Evolutionary conservation across 768 basidiomycete genomes (phyloP).

Genomic region (Hemileccinum rubropunctum): DNA sequence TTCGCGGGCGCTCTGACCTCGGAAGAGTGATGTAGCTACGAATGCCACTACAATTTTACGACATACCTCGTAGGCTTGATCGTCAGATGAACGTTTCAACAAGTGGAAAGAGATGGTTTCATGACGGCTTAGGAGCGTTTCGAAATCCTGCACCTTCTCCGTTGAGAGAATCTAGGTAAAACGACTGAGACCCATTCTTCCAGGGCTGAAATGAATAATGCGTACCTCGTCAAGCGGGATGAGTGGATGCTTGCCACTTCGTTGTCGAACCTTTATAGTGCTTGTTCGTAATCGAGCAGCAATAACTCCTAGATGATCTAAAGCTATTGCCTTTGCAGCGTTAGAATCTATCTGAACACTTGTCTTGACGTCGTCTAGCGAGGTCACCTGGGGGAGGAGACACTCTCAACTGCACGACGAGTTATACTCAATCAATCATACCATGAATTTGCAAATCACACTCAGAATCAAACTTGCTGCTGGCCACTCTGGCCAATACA

Average conservation of each 20-base stretch:
- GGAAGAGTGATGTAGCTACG: neutral
- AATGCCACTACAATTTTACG: neutral
- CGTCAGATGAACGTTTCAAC: slow-evolving; percentile 67
- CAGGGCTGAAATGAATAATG: neutral
- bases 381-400: slow-evolving; percentile 55
- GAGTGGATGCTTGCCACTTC: slow-evolving; percentile 38
- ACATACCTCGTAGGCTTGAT: slow-evolving; percentile 78
- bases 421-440: slow-evolving; percentile 29
- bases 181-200: neutral
- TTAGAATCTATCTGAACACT: slow-evolving; percentile 66
- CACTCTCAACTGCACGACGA: neutral
- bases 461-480: slow-evolving; percentile 80
- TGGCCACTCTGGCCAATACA: slow-evolving; percentile 98
- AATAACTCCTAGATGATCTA: slow-evolving; percentile 94
- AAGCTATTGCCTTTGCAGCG: slow-evolving; percentile 82
- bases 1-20: slow-evolving; percentile 70
- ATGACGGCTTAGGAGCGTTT: slow-evolving; percentile 59
- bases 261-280: slow-evolving; percentile 36
- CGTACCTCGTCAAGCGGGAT: slow-evolving; percentile 72
- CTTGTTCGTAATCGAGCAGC: slow-evolving; percentile 75
- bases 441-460: slow-evolving; percentile 86
- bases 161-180: slow-evolving; percentile 49
- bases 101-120: slow-evolving; percentile 66
- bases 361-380: slow-evolving; percentile 79
- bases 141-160: slow-evolving; percentile 49